These are phyloP conservation scores for Aspergillus puulaauensis DNA, from an alignment of 2,329 filamentous ascomycete genomes.

Conservation along the genomic window DNA sequence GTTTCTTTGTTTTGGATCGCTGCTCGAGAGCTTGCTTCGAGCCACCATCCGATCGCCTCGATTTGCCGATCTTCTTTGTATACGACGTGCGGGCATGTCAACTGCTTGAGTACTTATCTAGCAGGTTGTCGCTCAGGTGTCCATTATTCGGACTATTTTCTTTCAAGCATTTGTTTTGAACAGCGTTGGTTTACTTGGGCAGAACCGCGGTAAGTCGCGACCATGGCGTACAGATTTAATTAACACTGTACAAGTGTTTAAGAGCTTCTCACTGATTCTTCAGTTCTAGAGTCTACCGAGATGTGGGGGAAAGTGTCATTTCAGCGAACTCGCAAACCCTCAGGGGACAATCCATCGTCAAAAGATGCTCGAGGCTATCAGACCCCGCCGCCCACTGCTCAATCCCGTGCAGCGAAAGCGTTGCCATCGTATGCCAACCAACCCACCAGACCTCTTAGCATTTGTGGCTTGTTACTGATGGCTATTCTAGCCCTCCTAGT, in stretches of 20 bases:
- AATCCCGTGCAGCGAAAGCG: slow-evolving; percentile 25
- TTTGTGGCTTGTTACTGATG: neutral
- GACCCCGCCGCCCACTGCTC: slow-evolving; percentile 33
- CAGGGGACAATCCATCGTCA: slow-evolving; percentile 48
- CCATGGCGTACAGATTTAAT: neutral
- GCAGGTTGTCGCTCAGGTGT: neutral
- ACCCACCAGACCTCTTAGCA: neutral
- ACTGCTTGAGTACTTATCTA: slow-evolving; percentile 11
- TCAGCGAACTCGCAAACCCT: slow-evolving; percentile 47
- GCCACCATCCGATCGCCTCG: neutral
- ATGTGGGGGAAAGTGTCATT: slow-evolving; percentile 56
- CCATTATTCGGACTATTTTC: neutral
- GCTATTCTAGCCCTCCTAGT: slow-evolving; percentile 15
- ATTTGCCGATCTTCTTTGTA: slow-evolving; percentile 4
- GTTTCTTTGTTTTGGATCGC: slow-evolving; percentile 2
- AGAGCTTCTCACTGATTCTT: neutral
- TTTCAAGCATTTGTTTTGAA: neutral
- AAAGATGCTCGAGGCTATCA: slow-evolving; percentile 46
- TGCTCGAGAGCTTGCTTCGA: slow-evolving; percentile 1
- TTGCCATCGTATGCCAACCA: slow-evolving; percentile 39
- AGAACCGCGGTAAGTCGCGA: neutral
- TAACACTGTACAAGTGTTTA: neutral
- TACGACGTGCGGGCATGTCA: slow-evolving; percentile 23
- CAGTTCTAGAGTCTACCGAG: slow-evolving; percentile 14
- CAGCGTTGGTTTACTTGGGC: neutral